Base-by-base conservation (phyloP, 2,329 filamentous ascomycete species). In the Botrytis galanthina region DNA sequence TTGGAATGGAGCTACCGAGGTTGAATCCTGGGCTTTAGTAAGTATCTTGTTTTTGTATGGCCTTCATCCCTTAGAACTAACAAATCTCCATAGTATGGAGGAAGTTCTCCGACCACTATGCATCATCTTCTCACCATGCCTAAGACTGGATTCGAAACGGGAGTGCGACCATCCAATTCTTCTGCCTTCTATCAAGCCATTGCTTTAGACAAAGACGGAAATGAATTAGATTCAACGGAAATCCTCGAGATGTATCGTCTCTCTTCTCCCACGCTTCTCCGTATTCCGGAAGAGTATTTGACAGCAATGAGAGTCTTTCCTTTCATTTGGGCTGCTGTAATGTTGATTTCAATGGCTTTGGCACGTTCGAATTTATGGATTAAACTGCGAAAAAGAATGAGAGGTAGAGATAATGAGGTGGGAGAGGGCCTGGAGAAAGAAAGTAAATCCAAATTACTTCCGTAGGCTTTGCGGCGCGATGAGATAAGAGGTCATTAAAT, bases 1-100 rank as follows among this genome's bases (percentile, higher is more conserved):
- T 69, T 82, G 80, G 81, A 81, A 82, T 67, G 80, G 81, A 37
- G 80, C 80, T 18, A 82, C 80, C 16, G 79, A 81, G 57, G 78
- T 81, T 39, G 74, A 70, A n/a, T 62, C 64, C 7, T 78, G 76
- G 75, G 69, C 69, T 42, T 67, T 78, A 32, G 73, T 75, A 54
- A 74, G 32, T 35, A 74, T 64, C 26, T 42, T 14, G 37, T n/a
- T n/a, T 44, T 35, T 7, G 26, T 35, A 26, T 59, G 12, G 12
- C 42, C 22, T 66, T 5, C 20, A 32, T 14, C 8, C 16, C 20
- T 42, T 16, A n/a, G 18, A 22, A 67, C 46, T 42, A 54, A 71
- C 20, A 37, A 42, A 35, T 71, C 5, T 37, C 5, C 22, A 26
- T n/a, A 57, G 60, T 57, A 57, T 3, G 60, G 46, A 57, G 60